Evolutionary conservation across 495 filamentous ascomycete genomes (phyloP), one percentile per base, ranked within the genome.

Genomic region (Talaromyces adpressus): DNA sequence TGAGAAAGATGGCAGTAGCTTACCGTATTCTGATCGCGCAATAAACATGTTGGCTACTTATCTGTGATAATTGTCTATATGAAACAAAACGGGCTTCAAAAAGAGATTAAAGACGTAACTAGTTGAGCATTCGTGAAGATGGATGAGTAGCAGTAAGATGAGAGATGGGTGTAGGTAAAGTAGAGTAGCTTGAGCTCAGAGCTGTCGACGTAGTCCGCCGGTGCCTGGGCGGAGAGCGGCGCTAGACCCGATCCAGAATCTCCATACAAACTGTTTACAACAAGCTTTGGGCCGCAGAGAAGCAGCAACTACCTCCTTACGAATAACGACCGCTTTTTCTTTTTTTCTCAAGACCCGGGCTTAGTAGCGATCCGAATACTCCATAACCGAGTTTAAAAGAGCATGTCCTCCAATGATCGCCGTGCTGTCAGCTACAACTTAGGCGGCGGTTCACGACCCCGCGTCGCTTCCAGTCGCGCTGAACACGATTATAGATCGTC

Each of bases 1-100:
- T 56, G 57, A 52, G 32, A 32, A 57, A 64, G 65, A 65, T 62
- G 51, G 16, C 9, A 62, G 63, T 62, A 78, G 71, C 86, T 82
- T 82, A 96, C 94, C 94, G 81, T 98, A 98, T 94, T 98, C 94
- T 76, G 93, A 97, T 76, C 95, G 89, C 81, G 94, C 94, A 83
- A 98, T 97, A 87, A 98, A 98, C 94, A 97, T 97, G 67, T 80
- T 93, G 87, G 68, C 12, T 27, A 52, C 41, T 59, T 68, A 65
- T 70, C 56, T 68, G 64, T 16, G 34, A 16, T 9, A 22, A 47
- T 11, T 23, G 25, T 56, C 52, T 53, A 61, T 49, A 51, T 59
- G 6, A 47, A 59, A 51, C 9, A 34, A 57, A 59, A 66, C 20
- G 61, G 32, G n/a, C 57, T 58, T 25, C 45, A 2, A 39, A 7